These are phyloP conservation scores for Fusarium verrucosum DNA, from an alignment of 2,329 filamentous ascomycete species.

Conservation along the genomic window DNA sequence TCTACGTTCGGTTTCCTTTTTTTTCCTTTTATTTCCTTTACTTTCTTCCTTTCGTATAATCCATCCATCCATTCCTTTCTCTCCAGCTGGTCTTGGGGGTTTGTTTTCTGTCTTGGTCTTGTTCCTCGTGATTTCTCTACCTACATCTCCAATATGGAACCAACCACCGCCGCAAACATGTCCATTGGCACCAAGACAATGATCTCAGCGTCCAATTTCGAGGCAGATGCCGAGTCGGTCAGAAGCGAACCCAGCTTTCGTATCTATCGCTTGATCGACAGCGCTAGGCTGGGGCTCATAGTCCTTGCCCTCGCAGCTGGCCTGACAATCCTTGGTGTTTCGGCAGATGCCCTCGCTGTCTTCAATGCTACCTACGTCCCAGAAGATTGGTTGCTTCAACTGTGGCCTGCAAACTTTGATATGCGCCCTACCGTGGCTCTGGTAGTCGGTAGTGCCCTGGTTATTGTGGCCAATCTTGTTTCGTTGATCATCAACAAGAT, in stretches of 20 bases:
- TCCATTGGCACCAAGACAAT: slow-evolving; percentile 51
- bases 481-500: slow-evolving; percentile 61
- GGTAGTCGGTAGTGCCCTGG: slow-evolving; percentile 60
- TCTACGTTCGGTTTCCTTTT: slow-evolving; percentile 4
- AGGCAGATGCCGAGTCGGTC: slow-evolving; percentile 54
- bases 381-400: slow-evolving; percentile 58
- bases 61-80: slow-evolving; percentile 11
- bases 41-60: slow-evolving; percentile 11
- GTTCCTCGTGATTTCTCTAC: neutral
- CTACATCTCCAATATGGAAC: slow-evolving; percentile 20
- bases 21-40: too few species aligned
- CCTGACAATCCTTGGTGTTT: slow-evolving; percentile 63
- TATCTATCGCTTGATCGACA: slow-evolving; percentile 54
- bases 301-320: slow-evolving; percentile 60
- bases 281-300: slow-evolving; percentile 58
- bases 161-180: slow-evolving; percentile 34
- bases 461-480: slow-evolving; percentile 58
- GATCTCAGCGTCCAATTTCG: slow-evolving; percentile 58
- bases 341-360: slow-evolving; percentile 62
- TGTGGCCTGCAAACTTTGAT: slow-evolving; percentile 69
- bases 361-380: slow-evolving; percentile 64
- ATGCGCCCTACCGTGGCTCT: slow-evolving; percentile 65
- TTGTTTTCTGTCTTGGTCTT: slow-evolving; percentile 14
- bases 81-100: slow-evolving; percentile 21
- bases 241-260: slow-evolving; percentile 52